phyloP scores from a whole-genome alignment of 306 rosid species.

The Alnus glutinosa region DNA sequence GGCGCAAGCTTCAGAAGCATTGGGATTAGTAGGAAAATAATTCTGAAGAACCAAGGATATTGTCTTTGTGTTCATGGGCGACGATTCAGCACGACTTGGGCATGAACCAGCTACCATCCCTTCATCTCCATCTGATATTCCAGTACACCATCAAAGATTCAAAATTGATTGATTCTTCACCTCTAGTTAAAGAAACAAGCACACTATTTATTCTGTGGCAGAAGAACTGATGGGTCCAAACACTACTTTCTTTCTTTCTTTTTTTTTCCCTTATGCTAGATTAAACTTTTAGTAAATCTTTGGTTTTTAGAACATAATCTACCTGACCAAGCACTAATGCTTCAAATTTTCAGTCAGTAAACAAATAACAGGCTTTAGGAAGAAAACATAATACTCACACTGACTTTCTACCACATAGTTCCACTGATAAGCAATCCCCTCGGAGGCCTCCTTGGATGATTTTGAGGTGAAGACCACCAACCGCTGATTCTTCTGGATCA shows the following conservation, averaged over 20 bases:
- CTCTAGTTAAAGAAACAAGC: neutral
- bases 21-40: conserved; percentile 65
- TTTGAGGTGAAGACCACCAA: conserved; percentile 80
- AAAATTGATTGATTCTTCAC: neutral
- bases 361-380: neutral
- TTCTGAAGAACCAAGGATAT: conserved; percentile 67
- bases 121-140: conserved; percentile 70
- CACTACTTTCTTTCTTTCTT: neutral
- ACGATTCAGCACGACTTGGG: conserved; percentile 74
- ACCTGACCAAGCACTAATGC: too few species aligned
- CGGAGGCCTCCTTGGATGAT: conserved; percentile 69
- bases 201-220: neutral
- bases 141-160: conserved; percentile 16
- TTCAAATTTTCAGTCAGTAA: neutral
- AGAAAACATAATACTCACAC: conserved; percentile 51
- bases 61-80: conserved; percentile 59
- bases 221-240: neutral
- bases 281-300: too few species aligned
- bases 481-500: conserved; percentile 77
- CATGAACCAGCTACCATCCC: conserved; percentile 75
- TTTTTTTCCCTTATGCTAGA: too few species aligned
- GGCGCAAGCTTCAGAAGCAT: conserved; percentile 51
- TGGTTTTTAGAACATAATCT: too few species aligned
- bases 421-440: conserved; percentile 86
- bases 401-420: conserved; percentile 82